Conservation (phyloP, 2,329 filamentous ascomycete genomes). For the Colletotrichum sp. region DNA sequence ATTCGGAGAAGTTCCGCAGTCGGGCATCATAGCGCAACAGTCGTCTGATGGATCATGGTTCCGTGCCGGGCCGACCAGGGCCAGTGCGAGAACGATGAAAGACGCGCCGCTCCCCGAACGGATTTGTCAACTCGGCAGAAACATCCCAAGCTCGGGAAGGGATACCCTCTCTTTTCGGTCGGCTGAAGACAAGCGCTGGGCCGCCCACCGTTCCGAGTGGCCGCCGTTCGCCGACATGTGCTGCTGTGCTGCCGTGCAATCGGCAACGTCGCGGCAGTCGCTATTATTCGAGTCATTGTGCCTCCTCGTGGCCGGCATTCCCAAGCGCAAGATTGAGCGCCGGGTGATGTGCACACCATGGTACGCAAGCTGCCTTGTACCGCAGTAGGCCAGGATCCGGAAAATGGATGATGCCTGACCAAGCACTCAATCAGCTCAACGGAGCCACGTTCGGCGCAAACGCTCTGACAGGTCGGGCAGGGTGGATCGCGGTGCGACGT, state of each 20-base stretch:
- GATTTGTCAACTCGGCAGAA: background rate
- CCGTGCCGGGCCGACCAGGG: background rate
- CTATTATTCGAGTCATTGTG: background rate
- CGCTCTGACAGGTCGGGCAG: slow-evolving; percentile 6
- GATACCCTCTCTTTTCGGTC: background rate
- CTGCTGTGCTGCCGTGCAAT: background rate
- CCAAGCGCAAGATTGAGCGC: background rate
- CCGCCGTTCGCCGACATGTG: background rate
- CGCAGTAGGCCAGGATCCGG: background rate
- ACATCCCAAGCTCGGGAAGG: background rate
- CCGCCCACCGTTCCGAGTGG: background rate
- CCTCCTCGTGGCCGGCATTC: background rate
- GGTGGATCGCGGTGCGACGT: slow-evolving; percentile 9
- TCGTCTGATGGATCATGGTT: slow-evolving; percentile 5
- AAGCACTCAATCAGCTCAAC: background rate
- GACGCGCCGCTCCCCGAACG: background rate
- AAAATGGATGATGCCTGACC: slow-evolving; percentile 13
- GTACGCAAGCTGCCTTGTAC: background rate
- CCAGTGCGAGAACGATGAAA: background rate
- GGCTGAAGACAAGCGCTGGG: background rate
- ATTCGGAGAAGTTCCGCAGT: background rate
- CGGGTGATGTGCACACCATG: background rate
- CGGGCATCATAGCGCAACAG: background rate
- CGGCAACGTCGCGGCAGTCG: background rate
- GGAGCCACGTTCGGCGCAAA: slow-evolving; percentile 7